Evolutionary conservation across 305 asterid species (phyloP), one percentile per base, ranked within the genome.

Genomic region (Euphrasia arctica): DNA sequence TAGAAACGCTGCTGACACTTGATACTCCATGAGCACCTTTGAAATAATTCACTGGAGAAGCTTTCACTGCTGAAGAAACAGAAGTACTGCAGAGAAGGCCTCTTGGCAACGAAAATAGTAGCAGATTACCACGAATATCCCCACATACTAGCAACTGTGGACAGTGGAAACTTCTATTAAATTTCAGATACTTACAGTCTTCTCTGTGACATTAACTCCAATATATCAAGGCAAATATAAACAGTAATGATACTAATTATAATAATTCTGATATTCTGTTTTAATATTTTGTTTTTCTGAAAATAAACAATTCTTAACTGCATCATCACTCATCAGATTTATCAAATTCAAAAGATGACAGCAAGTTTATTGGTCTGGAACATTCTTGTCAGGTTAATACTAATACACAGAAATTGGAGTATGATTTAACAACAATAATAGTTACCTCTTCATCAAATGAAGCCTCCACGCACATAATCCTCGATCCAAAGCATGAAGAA

Each of bases 1-100:
- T 67, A 62, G 87, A 74, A 67, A 87, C 83, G 74, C 96, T 87
- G 83, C 87, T 84, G 64, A 92, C 93, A 65, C 81, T 85, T 70
- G 98, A 92, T 78, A 92, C 90, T 58, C 98, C 98, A 83, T 92
- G 98, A 78, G 90, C 96, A 71, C 93, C 97, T 82, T 85, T 92
- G 81, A 92, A 89, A 71, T 79, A 75, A 69, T 74, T 81, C 72
- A 70, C 2, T 18, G 88, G 88, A 64, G 75, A 72, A 72, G 75
- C 70, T 78, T 80, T 71, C 61, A 66, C 68, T 72, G 79, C 88
- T 65, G 82, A 74, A 78, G 81, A 60, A 74, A 63, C 57, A 74
- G 22, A 18, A 18, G 75, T 28, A 68, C 74, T 78, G 62, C 57
- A 75, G 55, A 82, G 79, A 50, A 77, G 71, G 75, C 61, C 66